Conservation (phyloP, 1,139 yeast genomes). For the Trichomonascaceae sp. region DNA sequence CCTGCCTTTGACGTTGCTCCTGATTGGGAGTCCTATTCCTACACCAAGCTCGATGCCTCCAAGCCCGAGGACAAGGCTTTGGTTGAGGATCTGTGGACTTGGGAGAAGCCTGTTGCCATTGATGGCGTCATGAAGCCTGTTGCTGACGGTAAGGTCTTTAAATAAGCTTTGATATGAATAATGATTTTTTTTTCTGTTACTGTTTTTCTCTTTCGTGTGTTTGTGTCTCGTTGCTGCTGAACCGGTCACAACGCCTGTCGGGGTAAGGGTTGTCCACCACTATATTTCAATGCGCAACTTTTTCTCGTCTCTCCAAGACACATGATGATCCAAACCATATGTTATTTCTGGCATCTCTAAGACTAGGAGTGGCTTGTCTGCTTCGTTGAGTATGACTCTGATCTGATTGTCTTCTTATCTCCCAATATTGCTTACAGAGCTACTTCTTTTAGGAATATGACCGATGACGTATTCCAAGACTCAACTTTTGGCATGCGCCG, state of each 20-base stretch:
- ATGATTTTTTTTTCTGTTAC: neutral
- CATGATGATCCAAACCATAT: slow-evolving; percentile 14
- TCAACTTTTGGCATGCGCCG: too few relatives aligned
- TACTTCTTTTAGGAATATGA: too few relatives aligned
- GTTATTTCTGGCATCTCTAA: slow-evolving; percentile 23
- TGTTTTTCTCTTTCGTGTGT: too few relatives aligned
- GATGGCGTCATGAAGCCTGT: slow-evolving; percentile 56
- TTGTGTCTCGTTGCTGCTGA: too few relatives aligned
- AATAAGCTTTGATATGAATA: slow-evolving; percentile 29
- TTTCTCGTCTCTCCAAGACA: slow-evolving; percentile 3
- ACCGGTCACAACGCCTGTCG: neutral
- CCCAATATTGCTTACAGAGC: too few relatives aligned
- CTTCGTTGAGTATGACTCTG: slow-evolving; percentile 20
- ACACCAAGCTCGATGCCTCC: slow-evolving; percentile 54
- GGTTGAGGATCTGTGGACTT: slow-evolving; percentile 67
- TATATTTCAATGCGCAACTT: neutral
- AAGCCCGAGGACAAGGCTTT: slow-evolving; percentile 56
- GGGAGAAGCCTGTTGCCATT: slow-evolving; percentile 65
- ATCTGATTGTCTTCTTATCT: slow-evolving; percentile 12
- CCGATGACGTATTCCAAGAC: too few relatives aligned
- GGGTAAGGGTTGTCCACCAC: neutral
- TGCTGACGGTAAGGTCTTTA: slow-evolving; percentile 75
- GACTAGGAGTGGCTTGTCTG: slow-evolving; percentile 15
- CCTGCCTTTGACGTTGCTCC: slow-evolving; percentile 99
- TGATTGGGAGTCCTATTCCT: slow-evolving; percentile 87